phyloP scores from a whole-genome alignment of 2,329 filamentous ascomycete species.

The Sporothrix humicola region DNA sequence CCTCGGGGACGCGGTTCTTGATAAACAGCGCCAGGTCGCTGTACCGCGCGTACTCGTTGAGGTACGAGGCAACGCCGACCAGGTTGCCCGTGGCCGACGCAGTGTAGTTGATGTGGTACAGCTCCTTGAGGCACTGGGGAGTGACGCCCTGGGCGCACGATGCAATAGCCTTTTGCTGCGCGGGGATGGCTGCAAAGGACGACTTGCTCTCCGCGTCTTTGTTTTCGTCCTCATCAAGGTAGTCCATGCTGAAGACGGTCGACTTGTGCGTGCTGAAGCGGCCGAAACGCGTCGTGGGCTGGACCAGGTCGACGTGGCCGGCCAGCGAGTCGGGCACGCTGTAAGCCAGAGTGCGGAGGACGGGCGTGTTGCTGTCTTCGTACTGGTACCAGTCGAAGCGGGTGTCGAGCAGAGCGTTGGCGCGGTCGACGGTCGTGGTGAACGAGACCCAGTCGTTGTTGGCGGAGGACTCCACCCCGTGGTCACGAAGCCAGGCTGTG shows the following conservation, averaged over 20 bases:
- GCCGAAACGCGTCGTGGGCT: slow-evolving; percentile 69
- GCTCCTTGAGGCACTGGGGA: slow-evolving; percentile 54
- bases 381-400: slow-evolving; percentile 63
- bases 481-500: slow-evolving; percentile 59
- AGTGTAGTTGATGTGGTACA: slow-evolving; percentile 56
- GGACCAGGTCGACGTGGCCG: slow-evolving; percentile 64
- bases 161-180: slow-evolving; percentile 19
- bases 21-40: slow-evolving; percentile 59
- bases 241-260: slow-evolving; percentile 48
- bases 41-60: slow-evolving; percentile 56
- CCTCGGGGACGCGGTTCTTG: slow-evolving; percentile 57
- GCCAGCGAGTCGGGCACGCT: slow-evolving; percentile 64
- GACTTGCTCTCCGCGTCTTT: slow-evolving; percentile 35
- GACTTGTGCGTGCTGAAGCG: slow-evolving; percentile 52
- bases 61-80: slow-evolving; percentile 50
- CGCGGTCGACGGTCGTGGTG: slow-evolving; percentile 55
- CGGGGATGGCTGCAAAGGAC: not conserved
- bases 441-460: slow-evolving; percentile 68
- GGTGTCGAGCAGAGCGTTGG: slow-evolving; percentile 62
- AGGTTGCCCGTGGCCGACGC: slow-evolving; percentile 43
- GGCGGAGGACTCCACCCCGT: slow-evolving; percentile 55
- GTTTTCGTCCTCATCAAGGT: slow-evolving; percentile 38
- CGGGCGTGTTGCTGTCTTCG: slow-evolving; percentile 48
- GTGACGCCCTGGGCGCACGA: slow-evolving; percentile 48
- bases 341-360: slow-evolving; percentile 62